Conservation (phyloP, 495 filamentous ascomycete genomes). For the Amorphotheca resinae region DNA sequence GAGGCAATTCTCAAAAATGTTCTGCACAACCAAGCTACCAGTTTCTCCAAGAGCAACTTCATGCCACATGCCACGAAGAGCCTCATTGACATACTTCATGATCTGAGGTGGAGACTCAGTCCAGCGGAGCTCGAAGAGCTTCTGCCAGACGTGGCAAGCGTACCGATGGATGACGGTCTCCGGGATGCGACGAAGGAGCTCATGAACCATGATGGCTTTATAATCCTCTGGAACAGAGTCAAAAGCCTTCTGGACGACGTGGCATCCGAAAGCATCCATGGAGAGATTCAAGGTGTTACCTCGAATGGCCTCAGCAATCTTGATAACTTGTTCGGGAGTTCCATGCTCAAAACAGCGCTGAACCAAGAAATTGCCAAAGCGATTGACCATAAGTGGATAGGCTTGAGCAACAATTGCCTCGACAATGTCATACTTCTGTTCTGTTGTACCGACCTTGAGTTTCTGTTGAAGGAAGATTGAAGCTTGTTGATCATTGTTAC, state of each 20-base stretch:
- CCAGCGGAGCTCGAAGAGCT: conserved; percentile 98
- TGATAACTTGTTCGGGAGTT: conserved; percentile 84
- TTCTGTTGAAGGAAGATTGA: conserved; percentile 99
- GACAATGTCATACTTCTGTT: conserved; percentile 95
- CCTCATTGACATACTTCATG: conserved; percentile 97
- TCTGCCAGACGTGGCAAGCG: conserved; percentile 98
- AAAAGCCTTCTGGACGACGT: conserved; percentile 97
- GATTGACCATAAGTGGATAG: conserved; percentile 93
- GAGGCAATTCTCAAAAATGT: conserved; percentile 98
- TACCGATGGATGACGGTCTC: conserved; percentile 98
- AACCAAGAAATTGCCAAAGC: conserved; percentile 95
- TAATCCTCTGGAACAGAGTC: conserved; percentile 95
- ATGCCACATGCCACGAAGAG: conserved; percentile 94
- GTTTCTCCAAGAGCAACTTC: conserved; percentile 96
- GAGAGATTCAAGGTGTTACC: conserved; percentile 89
- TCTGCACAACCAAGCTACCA: conserved; percentile 94
- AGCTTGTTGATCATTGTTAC: conserved; percentile 97
- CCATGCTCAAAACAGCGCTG: conserved; percentile 99
- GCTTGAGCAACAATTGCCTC: conserved; percentile 93
- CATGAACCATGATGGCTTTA: conserved; percentile 96
- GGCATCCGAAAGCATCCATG: conserved; percentile 97
- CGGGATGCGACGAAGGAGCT: conserved; percentile 86
- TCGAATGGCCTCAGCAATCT: conserved; percentile 88
- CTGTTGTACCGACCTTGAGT: conserved; percentile 87
- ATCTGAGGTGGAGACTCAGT: conserved; percentile 89